A percentile compares a stretch with the other conserved stretches of the same genome.
phyloP scores from a whole-genome alignment of 495 filamentous ascomycete genomes.

The Tuber umbilicatum region DNA sequence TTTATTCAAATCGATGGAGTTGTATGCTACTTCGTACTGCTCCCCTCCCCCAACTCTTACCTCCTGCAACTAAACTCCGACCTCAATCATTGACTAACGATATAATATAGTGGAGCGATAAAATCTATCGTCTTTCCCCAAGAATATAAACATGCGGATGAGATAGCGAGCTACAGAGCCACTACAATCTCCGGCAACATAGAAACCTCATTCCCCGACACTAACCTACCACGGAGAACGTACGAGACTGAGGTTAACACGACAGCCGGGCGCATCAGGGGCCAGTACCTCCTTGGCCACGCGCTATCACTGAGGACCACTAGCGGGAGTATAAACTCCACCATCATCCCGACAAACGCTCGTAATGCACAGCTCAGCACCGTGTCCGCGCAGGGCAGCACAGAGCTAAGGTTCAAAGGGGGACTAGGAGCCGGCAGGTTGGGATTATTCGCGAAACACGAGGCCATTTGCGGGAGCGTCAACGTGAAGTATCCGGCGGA shows the following conservation, averaged over 20 bases:
- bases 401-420: conserved; percentile 8
- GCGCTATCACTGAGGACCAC: conserved; percentile 10
- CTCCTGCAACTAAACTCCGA: neutral
- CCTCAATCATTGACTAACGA: conserved; percentile 6
- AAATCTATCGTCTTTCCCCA: conserved; percentile 13
- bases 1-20: conserved; percentile 11
- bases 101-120: conserved; percentile 15
- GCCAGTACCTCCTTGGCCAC: conserved; percentile 19
- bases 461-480: conserved; percentile 7
- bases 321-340: conserved; percentile 8
- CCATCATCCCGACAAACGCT: neutral
- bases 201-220: conserved; percentile 6
- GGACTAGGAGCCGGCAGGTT: conserved; percentile 8
- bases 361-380: neutral
- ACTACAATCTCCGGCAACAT: conserved; percentile 13
- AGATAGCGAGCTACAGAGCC: conserved; percentile 10
- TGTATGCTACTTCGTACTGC: conserved; percentile 17
- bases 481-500: conserved; percentile 16
- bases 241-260: conserved; percentile 15
- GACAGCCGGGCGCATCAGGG: conserved; percentile 13
- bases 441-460: conserved; percentile 12
- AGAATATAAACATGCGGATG: neutral
- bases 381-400: conserved; percentile 11
- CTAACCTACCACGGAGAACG: neutral
- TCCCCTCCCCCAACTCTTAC: neutral